Conservation (phyloP, 2,329 filamentous ascomycete species). For the Lecanosticta acicola region DNA sequence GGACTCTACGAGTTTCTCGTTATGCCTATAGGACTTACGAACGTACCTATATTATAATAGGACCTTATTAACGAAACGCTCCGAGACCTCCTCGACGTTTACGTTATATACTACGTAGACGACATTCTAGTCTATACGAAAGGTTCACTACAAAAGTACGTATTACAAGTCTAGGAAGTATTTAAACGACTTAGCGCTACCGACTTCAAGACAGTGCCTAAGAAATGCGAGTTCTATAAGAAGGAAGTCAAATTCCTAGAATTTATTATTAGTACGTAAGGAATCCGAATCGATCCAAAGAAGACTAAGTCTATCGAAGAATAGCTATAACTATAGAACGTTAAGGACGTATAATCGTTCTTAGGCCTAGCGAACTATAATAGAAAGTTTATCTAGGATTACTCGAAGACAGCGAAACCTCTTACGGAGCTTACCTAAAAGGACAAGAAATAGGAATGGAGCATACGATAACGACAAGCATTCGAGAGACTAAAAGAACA, state of each 20-base stretch:
- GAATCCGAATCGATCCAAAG: constrained; percentile 25
- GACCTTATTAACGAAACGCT: constrained; percentile 24
- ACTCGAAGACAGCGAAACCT: constrained; percentile 1
- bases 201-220: not conserved
- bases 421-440: constrained; percentile 3
- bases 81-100: constrained; percentile 19
- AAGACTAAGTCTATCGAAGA: constrained; percentile 26
- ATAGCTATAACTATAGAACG: constrained; percentile 20
- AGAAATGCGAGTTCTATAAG: constrained; percentile 32
- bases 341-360: constrained; percentile 23
- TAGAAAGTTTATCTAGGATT: not conserved
- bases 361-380: constrained; percentile 9
- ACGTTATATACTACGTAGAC: constrained; percentile 19
- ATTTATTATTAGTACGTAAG: constrained; percentile 25
- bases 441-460: constrained; percentile 1
- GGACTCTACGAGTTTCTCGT: constrained; percentile 21
- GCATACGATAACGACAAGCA: not conserved
- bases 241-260: constrained; percentile 29
- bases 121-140: constrained; percentile 23
- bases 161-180: constrained; percentile 7
- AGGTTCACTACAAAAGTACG: not conserved
- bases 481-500: not conserved
- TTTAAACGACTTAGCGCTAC: constrained; percentile 3
- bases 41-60: constrained; percentile 19
- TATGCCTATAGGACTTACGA: constrained; percentile 22